phyloP scores from a whole-genome alignment of 2,329 filamentous ascomycete species.

The Pyricularia grisea region DNA sequence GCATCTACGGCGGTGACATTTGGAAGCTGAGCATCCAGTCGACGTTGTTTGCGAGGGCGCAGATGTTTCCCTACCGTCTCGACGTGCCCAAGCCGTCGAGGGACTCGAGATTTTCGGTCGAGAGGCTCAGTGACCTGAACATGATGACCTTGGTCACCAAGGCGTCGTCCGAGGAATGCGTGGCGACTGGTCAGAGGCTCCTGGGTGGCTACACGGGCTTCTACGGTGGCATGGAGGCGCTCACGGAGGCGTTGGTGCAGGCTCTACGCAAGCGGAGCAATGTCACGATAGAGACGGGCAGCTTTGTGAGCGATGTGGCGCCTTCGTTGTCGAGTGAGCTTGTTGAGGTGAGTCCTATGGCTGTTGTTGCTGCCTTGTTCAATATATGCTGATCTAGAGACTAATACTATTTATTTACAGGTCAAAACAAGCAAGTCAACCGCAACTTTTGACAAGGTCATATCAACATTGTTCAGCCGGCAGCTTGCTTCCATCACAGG shows the following conservation, averaged over 20 bases:
- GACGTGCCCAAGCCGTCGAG: not conserved
- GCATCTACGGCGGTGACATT: slow-evolving; percentile 87
- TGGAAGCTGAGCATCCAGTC: slow-evolving; percentile 58
- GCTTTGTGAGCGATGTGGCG: slow-evolving; percentile 11
- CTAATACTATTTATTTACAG: not conserved
- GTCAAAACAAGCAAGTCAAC: slow-evolving; percentile 8
- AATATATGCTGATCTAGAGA: not conserved
- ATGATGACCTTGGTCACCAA: not conserved
- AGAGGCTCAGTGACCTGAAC: slow-evolving; percentile 7
- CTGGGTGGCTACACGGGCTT: slow-evolving; percentile 30
- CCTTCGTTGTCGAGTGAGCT: slow-evolving; percentile 19
- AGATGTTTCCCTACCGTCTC: not conserved
- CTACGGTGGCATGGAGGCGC: slow-evolving; percentile 50
- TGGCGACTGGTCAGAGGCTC: not conserved
- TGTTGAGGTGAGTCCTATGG: slow-evolving; percentile 27
- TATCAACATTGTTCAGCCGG: slow-evolving; percentile 53
- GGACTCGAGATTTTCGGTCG: not conserved
- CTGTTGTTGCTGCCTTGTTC: not conserved
- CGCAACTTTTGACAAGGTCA: slow-evolving; percentile 42
- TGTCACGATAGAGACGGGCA: slow-evolving; percentile 45
- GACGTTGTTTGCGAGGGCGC: slow-evolving; percentile 8
- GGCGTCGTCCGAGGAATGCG: not conserved
- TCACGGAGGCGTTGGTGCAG: slow-evolving; percentile 44
- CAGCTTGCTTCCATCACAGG: slow-evolving; percentile 28
- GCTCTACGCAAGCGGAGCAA: slow-evolving; percentile 44